Evolutionary conservation across 2,329 filamentous ascomycete species (phyloP).

Genomic region (Epichloe brachyelytri): DNA sequence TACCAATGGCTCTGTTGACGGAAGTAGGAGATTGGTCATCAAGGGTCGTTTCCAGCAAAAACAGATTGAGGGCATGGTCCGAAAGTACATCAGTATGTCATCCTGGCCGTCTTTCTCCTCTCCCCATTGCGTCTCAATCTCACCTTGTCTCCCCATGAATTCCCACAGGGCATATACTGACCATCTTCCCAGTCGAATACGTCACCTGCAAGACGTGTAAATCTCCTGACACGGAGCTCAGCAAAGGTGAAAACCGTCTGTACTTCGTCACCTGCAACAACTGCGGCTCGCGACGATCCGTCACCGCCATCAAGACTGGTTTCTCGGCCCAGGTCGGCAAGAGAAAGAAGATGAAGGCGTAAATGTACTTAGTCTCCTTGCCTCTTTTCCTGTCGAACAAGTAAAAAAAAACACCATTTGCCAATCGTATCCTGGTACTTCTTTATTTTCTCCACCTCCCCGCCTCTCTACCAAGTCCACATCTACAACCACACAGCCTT

Average conservation of each 20-base stretch:
- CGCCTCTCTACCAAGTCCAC: not conserved
- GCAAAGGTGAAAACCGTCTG: conserved; percentile 97
- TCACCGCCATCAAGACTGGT: conserved; percentile 98
- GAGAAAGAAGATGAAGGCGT: conserved; percentile 87
- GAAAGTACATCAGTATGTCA: conserved; percentile 80
- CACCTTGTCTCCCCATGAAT: not conserved
- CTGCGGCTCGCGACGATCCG: conserved; percentile 69
- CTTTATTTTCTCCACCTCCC: not conserved
- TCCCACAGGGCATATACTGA: not conserved
- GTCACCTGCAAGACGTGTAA: conserved; percentile 98
- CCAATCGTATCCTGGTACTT: not conserved
- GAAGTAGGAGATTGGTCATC: conserved; percentile 85
- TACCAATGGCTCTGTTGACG: conserved; percentile 91
- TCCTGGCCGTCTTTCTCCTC: not conserved
- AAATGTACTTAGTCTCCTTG: conserved; percentile 23
- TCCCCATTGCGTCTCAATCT: not conserved
- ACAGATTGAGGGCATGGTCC: conserved; percentile 93
- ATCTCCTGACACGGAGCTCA: conserved; percentile 86
- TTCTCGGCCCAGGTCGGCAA: conserved; percentile 99
- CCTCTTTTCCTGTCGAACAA: not conserved
- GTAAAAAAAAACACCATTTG: not conserved
- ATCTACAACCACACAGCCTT: not conserved
- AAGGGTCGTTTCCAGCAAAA: conserved; percentile 99
- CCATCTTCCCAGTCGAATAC: conserved; percentile 59
- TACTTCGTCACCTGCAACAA: conserved; percentile 96